These are phyloP conservation scores for Metschnikowia bowlesiae DNA, from an alignment of 805 yeast species.

Conservation along the genomic window DNA sequence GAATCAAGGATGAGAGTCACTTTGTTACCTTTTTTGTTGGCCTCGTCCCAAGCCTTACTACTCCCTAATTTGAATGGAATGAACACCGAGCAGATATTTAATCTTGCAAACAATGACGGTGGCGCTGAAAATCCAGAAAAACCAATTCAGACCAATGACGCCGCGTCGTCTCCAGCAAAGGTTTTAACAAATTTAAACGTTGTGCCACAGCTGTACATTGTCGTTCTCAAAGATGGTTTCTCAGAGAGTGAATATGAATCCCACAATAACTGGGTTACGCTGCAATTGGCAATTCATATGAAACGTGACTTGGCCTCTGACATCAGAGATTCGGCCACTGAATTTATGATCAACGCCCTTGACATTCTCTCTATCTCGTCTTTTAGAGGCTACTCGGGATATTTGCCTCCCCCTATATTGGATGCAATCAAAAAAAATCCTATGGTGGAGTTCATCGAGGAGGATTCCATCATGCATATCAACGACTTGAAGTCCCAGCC, in stretches of 20 bases:
- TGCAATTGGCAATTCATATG: conserved; percentile 4
- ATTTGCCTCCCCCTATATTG: conserved; percentile 17
- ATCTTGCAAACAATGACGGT: neutral
- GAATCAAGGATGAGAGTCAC: conserved; percentile 4
- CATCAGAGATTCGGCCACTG: conserved; percentile 11
- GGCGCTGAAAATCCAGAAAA: neutral
- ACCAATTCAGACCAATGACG: neutral
- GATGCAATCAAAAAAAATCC: conserved; percentile 12
- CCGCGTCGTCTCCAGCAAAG: neutral
- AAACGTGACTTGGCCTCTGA: conserved; percentile 22
- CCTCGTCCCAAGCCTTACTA: conserved; percentile 10
- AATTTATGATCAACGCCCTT: conserved; percentile 5
- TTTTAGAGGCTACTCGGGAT: conserved; percentile 20
- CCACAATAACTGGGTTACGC: conserved; percentile 14
- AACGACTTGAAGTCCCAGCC: conserved; percentile 58
- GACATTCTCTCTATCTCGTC: conserved; percentile 10
- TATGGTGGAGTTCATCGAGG: conserved; percentile 21
- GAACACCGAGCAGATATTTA: conserved; percentile 7
- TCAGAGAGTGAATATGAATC: conserved; percentile 4
- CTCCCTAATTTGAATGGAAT: conserved; percentile 11
- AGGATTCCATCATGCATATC: conserved; percentile 19
- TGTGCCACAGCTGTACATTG: conserved; percentile 14
- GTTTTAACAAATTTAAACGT: neutral
- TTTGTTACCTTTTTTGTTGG: conserved; percentile 4
- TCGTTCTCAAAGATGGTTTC: conserved; percentile 14